phyloP scores from a whole-genome alignment of 2,329 filamentous ascomycete species.

The Trichophyton equinum region DNA sequence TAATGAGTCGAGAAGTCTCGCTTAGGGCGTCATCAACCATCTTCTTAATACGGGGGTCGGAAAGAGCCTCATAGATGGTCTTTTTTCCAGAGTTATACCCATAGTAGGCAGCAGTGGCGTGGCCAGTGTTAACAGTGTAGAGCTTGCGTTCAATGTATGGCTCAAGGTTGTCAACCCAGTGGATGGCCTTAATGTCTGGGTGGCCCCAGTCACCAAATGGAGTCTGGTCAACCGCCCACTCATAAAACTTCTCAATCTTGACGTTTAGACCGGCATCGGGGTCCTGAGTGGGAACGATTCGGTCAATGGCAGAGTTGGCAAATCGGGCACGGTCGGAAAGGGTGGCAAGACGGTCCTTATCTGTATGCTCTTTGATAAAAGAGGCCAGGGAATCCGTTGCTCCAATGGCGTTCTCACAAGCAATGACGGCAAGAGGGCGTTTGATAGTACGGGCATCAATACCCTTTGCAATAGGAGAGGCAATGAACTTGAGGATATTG shows the following conservation, averaged over 20 bases:
- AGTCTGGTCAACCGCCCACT: constrained; percentile 88
- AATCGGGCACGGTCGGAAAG: constrained; percentile 69
- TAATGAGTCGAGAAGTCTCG: constrained; percentile 78
- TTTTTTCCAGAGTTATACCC: constrained; percentile 75
- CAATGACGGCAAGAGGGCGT: constrained; percentile 76
- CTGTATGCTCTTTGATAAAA: constrained; percentile 69
- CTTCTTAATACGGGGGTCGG: constrained; percentile 64
- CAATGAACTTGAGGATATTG: constrained; percentile 92
- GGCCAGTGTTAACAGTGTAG: constrained; percentile 97
- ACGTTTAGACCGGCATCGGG: constrained; percentile 71
- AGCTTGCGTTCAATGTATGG: constrained; percentile 99
- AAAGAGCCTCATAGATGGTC: constrained; percentile 79
- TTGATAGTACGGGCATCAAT: constrained; percentile 57
- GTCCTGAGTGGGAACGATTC: constrained; percentile 88
- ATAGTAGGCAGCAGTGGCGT: constrained; percentile 92
- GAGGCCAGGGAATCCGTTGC: constrained; percentile 78
- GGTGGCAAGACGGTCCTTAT: constrained; percentile 51
- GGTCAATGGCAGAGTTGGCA: constrained; percentile 96
- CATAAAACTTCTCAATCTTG: constrained; percentile 95
- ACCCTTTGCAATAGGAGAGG: constrained; percentile 87
- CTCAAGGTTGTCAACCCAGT: constrained; percentile 81
- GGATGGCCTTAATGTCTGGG: constrained; percentile 72
- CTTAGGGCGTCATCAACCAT: constrained; percentile 67
- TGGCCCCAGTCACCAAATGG: constrained; percentile 62
- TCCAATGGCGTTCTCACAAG: constrained; percentile 95